A percentile compares a stretch with the other conserved stretches of the same genome.
Conservation (phyloP, 805 yeast genomes). For the Ogataea nonfermentans region DNA sequence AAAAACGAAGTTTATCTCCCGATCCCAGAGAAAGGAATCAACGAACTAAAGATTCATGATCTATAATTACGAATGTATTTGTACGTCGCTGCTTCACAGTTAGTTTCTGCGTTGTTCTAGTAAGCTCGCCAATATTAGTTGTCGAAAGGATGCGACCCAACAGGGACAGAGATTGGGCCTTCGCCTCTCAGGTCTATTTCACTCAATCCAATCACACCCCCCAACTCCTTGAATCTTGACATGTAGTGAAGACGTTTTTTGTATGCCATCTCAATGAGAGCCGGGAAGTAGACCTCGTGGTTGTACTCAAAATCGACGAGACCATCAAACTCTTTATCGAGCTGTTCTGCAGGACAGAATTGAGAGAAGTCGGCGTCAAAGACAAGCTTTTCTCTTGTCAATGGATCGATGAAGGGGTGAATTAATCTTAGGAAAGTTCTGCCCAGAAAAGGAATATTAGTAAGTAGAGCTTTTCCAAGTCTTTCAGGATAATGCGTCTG, state of each 20-base stretch:
- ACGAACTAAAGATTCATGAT: background rate
- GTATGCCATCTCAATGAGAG: slow-evolving; percentile 57
- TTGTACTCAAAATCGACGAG: slow-evolving; percentile 76
- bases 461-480: slow-evolving; percentile 85
- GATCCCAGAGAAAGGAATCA: background rate
- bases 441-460: slow-evolving; percentile 92
- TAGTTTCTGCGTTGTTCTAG: background rate
- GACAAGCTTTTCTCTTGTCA: slow-evolving; percentile 89
- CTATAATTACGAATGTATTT: background rate
- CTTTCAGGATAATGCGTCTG: slow-evolving; percentile 98
- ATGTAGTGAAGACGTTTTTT: slow-evolving; percentile 61
- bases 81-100: slow-evolving; percentile 2
- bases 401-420: slow-evolving; percentile 94
- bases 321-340: slow-evolving; percentile 87
- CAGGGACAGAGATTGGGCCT: slow-evolving; percentile 28
- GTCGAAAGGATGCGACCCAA: slow-evolving; percentile 31
- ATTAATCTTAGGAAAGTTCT: slow-evolving; percentile 90
- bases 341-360: slow-evolving; percentile 77
- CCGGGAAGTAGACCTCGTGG: slow-evolving; percentile 79
- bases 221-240: slow-evolving; percentile 68
- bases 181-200: slow-evolving; percentile 71
- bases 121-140: background rate
- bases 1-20: slow-evolving; percentile 1
- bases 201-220: slow-evolving; percentile 72
- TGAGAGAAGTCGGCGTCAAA: slow-evolving; percentile 85